Evolutionary conservation across 352 stramenopile genomes (phyloP).

Genomic region (Globisporangium yorkense): DNA sequence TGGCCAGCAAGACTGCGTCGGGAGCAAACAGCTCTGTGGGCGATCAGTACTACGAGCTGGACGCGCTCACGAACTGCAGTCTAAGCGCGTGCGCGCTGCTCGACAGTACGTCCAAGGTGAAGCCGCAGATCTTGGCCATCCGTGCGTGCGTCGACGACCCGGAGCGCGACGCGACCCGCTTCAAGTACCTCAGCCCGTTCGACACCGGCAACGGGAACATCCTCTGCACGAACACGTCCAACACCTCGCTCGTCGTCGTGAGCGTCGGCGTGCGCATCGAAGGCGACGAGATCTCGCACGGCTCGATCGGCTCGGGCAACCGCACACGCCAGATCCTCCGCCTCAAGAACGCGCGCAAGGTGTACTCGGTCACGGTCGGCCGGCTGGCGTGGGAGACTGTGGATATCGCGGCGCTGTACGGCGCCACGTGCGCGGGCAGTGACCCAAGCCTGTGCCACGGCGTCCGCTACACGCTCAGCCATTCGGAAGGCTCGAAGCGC

Average conservation of each 20-base stretch:
- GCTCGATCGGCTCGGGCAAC: neutral
- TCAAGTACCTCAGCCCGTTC: neutral
- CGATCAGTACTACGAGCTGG: slow-evolving; percentile 3
- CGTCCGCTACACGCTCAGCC: neutral
- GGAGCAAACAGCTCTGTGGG: neutral
- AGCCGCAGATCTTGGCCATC: neutral
- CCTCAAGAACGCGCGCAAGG: slow-evolving; percentile 17
- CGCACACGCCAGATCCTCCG: neutral
- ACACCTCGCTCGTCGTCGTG: slow-evolving; percentile 1
- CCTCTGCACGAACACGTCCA: neutral
- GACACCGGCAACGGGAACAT: neutral
- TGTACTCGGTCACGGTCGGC: slow-evolving; percentile 18
- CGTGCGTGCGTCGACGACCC: slow-evolving; percentile 1
- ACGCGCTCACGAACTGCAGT: slow-evolving; percentile 2
- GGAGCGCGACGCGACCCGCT: neutral
- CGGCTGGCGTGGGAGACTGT: slow-evolving; percentile 11
- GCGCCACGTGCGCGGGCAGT: slow-evolving; percentile 5
- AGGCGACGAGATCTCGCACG: slow-evolving; percentile 5
- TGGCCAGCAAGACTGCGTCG: neutral
- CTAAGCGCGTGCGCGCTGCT: slow-evolving; percentile 1
- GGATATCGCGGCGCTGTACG: slow-evolving; percentile 11
- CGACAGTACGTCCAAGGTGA: neutral
- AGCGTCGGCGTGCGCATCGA: slow-evolving; percentile 7
- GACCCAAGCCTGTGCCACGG: slow-evolving; percentile 5
- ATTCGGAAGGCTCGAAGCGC: neutral